Evolutionary conservation across 106 monocot species (phyloP).

Genomic region (Agapanthus africanus): DNA sequence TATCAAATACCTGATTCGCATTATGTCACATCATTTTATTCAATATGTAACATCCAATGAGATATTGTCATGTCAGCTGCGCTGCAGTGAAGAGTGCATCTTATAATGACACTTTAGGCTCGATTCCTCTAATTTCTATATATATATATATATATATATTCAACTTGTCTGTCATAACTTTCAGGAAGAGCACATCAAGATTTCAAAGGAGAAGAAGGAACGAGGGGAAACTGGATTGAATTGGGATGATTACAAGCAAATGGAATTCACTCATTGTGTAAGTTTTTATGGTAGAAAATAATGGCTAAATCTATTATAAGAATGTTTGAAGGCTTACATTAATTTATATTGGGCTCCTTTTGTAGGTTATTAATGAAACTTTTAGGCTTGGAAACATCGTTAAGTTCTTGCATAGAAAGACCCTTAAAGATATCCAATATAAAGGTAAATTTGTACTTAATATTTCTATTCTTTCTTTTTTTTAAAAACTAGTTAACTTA

Average conservation of each 20-base stretch:
- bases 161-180: neutral
- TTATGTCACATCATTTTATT: too few relatives aligned
- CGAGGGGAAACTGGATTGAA: slow-evolving; percentile 23
- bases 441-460: slow-evolving; percentile 25
- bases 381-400: slow-evolving; percentile 53
- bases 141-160: too few relatives aligned
- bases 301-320: neutral
- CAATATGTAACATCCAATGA: too few relatives aligned
- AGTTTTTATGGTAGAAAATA: neutral
- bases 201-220: slow-evolving; percentile 27
- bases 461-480: neutral
- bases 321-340: too few relatives aligned
- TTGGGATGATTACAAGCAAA: slow-evolving; percentile 60
- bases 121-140: too few relatives aligned
- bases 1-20: too few relatives aligned
- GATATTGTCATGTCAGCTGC: too few relatives aligned
- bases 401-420: slow-evolving; percentile 47
- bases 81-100: too few relatives aligned
- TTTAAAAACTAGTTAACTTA: neutral
- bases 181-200: slow-evolving; percentile 42
- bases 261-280: slow-evolving; percentile 61
- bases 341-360: neutral
- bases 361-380: slow-evolving; percentile 47
- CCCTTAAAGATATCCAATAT: slow-evolving; percentile 31
- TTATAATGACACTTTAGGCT: neutral